phyloP scores from a whole-genome alignment of 2,329 filamentous ascomycete genomes.

The Eutypella sp. region DNA sequence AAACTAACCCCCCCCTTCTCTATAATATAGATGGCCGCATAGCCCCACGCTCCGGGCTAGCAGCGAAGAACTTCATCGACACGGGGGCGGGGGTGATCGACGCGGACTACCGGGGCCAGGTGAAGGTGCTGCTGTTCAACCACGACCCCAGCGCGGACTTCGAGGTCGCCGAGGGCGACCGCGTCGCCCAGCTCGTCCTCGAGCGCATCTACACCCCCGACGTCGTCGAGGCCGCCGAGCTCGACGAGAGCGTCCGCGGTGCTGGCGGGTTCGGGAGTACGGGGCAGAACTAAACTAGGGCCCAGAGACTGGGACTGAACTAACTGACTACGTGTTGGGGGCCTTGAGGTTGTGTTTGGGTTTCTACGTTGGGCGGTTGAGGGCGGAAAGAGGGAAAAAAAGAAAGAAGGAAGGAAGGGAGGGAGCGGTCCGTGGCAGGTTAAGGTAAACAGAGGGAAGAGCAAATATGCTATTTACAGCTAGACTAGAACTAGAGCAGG shows the following conservation, averaged over 20 bases:
- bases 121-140: slow-evolving; percentile 95
- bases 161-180: slow-evolving; percentile 75
- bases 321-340: too few species aligned
- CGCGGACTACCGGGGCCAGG: slow-evolving; percentile 89
- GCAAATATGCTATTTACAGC: neutral
- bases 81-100: slow-evolving; percentile 96
- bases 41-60: slow-evolving; percentile 85
- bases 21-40: slow-evolving; percentile 69
- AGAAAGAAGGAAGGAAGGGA: neutral
- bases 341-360: too few species aligned
- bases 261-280: slow-evolving; percentile 91
- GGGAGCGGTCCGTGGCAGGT: neutral
- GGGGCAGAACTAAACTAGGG: slow-evolving; percentile 38
- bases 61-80: slow-evolving; percentile 92
- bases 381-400: neutral
- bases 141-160: slow-evolving; percentile 81
- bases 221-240: slow-evolving; percentile 79
- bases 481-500: too few species aligned
- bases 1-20: slow-evolving; percentile 1
- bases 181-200: slow-evolving; percentile 87
- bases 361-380: too few species aligned
- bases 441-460: neutral
- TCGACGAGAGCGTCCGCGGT: slow-evolving; percentile 86
- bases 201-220: slow-evolving; percentile 94
- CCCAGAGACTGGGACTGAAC: too few species aligned